Percentiles rank a stretch among this genome's conserved stretches.
Conservation (phyloP, 176 grass and related monocot species). For the Musa troglodytarum region DNA sequence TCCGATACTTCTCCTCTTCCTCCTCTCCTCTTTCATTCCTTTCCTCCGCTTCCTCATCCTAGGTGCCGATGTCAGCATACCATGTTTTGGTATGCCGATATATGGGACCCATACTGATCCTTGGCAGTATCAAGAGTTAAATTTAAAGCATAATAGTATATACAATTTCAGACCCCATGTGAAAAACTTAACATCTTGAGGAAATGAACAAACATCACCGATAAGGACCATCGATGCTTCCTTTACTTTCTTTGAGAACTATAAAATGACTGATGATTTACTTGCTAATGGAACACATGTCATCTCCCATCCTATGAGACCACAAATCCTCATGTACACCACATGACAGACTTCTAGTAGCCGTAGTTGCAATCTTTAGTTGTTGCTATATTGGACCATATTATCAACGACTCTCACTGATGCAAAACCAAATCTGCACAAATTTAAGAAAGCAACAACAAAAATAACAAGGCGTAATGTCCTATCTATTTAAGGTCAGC, state of each 20-base stretch:
- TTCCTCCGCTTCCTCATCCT: no score
- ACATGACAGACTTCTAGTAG: neutral
- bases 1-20: no score
- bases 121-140: no score
- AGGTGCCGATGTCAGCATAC: no score
- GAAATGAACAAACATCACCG: neutral
- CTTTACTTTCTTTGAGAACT: neutral
- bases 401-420: neutral
- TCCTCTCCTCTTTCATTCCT: no score
- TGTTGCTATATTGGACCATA: no score
- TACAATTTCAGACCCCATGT: neutral
- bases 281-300: neutral
- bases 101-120: no score
- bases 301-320: neutral
- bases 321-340: neutral
- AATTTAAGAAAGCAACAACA: neutral
- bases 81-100: no score
- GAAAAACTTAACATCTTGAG: neutral
- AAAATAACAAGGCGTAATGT: no score
- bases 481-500: no score
- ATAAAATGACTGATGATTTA: neutral
- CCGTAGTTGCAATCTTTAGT: no score
- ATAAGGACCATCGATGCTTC: neutral
- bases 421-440: neutral
- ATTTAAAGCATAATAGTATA: neutral